These are phyloP conservation scores for Zostera marina DNA, from an alignment of 116 monocot species.

Conservation along the genomic window DNA sequence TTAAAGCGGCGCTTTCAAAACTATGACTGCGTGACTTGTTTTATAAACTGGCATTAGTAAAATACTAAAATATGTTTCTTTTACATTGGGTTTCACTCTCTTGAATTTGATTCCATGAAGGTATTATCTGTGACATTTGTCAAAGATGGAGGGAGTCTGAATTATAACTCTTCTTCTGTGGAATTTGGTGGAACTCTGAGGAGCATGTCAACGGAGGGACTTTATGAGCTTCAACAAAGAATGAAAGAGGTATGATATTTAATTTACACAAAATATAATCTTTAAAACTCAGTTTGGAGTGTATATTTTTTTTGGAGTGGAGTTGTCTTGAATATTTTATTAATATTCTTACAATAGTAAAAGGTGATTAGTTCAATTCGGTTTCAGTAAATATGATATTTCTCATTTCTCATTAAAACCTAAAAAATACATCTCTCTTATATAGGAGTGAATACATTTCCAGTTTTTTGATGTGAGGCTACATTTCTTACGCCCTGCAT, in stretches of 20 bases:
- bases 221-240: conserved; percentile 31
- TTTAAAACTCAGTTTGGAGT: neutral
- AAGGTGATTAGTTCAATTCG: too few species aligned
- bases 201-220: conserved; percentile 68
- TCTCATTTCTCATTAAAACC: too few species aligned
- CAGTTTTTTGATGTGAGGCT: too few species aligned
- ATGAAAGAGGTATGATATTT: conserved; percentile 32
- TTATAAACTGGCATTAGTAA: neutral
- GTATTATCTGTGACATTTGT: conserved; percentile 65
- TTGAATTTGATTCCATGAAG: conserved; percentile 15
- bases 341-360: too few species aligned
- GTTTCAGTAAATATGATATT: too few species aligned
- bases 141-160: conserved; percentile 29
- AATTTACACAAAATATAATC: neutral
- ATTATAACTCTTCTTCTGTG: conserved; percentile 28
- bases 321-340: neutral
- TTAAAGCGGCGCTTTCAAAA: too few species aligned
- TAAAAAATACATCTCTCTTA: too few species aligned
- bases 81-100: neutral
- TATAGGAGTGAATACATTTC: too few species aligned
- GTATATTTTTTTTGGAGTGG: neutral
- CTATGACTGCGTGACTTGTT: too few species aligned
- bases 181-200: conserved; percentile 80
- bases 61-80: neutral
- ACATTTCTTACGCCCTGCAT: too few species aligned